Percentiles rank a stretch among this genome's conserved stretches.
Evolutionary conservation across 495 filamentous ascomycete genomes (phyloP).

Genomic region (Echria macrotheca): DNA sequence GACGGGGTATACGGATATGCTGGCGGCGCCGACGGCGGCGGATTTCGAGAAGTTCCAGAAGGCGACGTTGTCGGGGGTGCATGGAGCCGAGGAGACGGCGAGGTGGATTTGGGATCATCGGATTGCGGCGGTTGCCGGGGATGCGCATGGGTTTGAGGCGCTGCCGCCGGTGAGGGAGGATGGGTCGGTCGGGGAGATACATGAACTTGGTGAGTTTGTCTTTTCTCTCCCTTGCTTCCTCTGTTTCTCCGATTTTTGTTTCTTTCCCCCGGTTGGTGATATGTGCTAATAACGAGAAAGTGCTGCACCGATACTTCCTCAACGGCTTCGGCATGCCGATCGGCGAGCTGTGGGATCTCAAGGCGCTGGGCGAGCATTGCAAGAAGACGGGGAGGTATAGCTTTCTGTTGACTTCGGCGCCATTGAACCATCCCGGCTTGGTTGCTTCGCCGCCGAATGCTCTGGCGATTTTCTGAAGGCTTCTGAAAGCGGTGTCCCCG

Average conservation of each 20-base stretch:
- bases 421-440: constrained; percentile 53
- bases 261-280: constrained; percentile 25
- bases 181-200: constrained; percentile 16
- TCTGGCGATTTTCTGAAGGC: constrained; percentile 51
- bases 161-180: constrained; percentile 32
- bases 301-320: constrained; percentile 58
- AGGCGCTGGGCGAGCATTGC: constrained; percentile 46
- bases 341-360: constrained; percentile 60
- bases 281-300: constrained; percentile 33
- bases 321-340: constrained; percentile 60
- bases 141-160: constrained; percentile 46
- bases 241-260: no score
- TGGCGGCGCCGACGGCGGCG: constrained; percentile 41
- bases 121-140: constrained; percentile 50
- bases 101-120: constrained; percentile 52
- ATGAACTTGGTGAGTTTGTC: constrained; percentile 31
- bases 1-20: constrained; percentile 57
- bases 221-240: no score
- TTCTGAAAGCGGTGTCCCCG: no score
- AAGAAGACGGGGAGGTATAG: constrained; percentile 54
- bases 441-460: constrained; percentile 45
- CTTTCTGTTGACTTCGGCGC: constrained; percentile 62
- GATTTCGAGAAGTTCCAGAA: constrained; percentile 40
- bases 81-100: constrained; percentile 53
- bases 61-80: constrained; percentile 27